These are phyloP conservation scores for Cladophialophora chaetospira DNA, from an alignment of 2,329 filamentous ascomycete genomes.

Conservation along the genomic window DNA sequence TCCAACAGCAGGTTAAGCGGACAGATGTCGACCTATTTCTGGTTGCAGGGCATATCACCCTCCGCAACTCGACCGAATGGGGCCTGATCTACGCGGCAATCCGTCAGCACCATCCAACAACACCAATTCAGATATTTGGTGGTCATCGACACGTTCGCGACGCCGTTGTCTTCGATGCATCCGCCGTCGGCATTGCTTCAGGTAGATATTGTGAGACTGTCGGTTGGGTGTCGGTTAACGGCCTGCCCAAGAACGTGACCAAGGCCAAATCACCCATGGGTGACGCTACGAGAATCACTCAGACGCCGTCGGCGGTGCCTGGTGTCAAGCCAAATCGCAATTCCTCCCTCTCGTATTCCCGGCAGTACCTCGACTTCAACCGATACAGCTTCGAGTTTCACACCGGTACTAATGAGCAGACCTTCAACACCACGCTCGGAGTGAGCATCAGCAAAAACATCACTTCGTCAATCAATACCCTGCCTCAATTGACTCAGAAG, in stretches of 20 bases:
- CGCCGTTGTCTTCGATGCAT: constrained; percentile 64
- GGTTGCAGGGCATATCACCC: constrained; percentile 65
- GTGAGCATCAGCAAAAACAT: constrained; percentile 53
- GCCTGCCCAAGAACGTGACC: constrained; percentile 50
- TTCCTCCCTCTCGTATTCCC: constrained; percentile 52
- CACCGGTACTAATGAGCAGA: constrained; percentile 51
- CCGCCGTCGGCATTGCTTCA: constrained; percentile 63
- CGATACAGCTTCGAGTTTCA: constrained; percentile 67
- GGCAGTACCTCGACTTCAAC: constrained; percentile 70
- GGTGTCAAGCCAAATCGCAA: constrained; percentile 37
- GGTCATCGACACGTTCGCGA: constrained; percentile 68
- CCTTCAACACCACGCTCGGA: constrained; percentile 56
- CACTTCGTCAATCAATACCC: constrained; percentile 51
- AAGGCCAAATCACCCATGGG: constrained; percentile 29
- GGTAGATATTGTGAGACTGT: constrained; percentile 69
- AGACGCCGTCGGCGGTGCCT: constrained; percentile 17
- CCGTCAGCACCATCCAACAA: constrained; percentile 56
- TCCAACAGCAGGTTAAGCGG: constrained; percentile 58
- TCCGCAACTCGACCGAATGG: constrained; percentile 50
- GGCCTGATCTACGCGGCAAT: constrained; percentile 60
- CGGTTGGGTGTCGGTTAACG: constrained; percentile 66
- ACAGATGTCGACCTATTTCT: constrained; percentile 64
- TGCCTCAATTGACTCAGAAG: constrained; percentile 56
- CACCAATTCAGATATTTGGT: constrained; percentile 66
- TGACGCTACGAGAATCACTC: constrained; percentile 23